Evolutionary conservation across 352 stramenopile genomes (phyloP), one percentile per base, ranked within the genome.

Genomic region (Pythium periplocum): DNA sequence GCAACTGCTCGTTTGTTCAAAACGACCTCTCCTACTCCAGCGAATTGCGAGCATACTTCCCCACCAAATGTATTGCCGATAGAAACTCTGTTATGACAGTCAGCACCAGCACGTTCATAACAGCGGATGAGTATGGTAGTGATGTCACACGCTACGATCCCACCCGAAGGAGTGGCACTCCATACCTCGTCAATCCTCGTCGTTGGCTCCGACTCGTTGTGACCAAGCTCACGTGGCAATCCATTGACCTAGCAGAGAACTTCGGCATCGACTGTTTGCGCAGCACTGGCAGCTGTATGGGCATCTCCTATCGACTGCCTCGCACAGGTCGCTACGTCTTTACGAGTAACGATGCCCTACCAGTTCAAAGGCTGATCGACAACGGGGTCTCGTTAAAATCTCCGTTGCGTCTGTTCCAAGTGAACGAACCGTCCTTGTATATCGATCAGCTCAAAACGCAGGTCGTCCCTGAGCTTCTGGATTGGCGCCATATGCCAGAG

Each of bases 31-130:
- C 32, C 17, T 81, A 81, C 63, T 48, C 59, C 43, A 61, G 53
- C 52, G 73, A 78, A 49, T 72, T 76, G 53, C 62, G 59, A 2
- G 62, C 57, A 4, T 81, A 70, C 51, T 72, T 64, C 42, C 69
- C 66, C 2, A 55, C 48, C 4, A 38, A 61, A 6, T 81, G 71
- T 36, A 37, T 43, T 3, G 55, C 64, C 17, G 10, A 61, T 2
- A 38, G 45, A 0, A 66, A 76, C 51, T 51, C 60, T 35, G 62
- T 59, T 2, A 62, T 81, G 12, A 30, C 69, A 4, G 66, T 69
- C 36, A 64, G 59, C 11, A 61, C 72, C 42, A 66, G 66, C 26
- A 75, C 71, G 43, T 75, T 71, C 61, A 72, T 81, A 46, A 50
- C 60, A 2, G 71, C 66, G 33, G 69, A 73, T 32, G 42, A 59